These are phyloP conservation scores for Populus simonii DNA, from an alignment of 345 rosid genomes.

Conservation along the genomic window DNA sequence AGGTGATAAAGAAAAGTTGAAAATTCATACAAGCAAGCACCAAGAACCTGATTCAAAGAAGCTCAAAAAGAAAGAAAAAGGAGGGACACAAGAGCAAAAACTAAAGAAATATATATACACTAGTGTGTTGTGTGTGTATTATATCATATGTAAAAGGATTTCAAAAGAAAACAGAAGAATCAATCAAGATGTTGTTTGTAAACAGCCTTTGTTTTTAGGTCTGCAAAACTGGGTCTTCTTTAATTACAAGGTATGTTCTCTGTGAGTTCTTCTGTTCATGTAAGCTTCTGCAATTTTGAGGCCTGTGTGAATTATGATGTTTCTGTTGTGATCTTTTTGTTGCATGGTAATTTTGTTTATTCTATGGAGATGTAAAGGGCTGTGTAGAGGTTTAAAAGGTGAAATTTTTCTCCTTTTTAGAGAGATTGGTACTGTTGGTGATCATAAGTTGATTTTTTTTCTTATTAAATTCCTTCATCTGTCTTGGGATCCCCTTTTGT, in stretches of 20 bases:
- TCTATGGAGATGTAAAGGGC: slow-evolving; percentile 5
- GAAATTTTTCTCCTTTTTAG: neutral
- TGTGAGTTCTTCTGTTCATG: neutral
- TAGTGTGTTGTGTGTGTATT: neutral
- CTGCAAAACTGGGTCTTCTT: slow-evolving; percentile 24
- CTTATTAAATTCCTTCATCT: slow-evolving; percentile 15
- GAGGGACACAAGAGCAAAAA: neutral
- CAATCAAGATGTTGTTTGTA: slow-evolving; percentile 11
- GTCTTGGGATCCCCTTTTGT: slow-evolving; percentile 26
- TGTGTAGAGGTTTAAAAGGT: slow-evolving; percentile 17
- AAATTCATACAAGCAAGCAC: slow-evolving; percentile 13
- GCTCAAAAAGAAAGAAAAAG: neutral
- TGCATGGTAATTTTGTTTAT: slow-evolving; percentile 17
- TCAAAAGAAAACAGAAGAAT: neutral
- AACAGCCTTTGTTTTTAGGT: slow-evolving; percentile 3
- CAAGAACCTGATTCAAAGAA: slow-evolving; percentile 28
- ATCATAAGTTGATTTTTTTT: slow-evolving; percentile 23
- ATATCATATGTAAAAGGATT: neutral
- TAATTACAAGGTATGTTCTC: neutral
- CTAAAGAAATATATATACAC: neutral
- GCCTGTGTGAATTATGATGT: slow-evolving; percentile 19
- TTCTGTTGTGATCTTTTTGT: slow-evolving; percentile 2
- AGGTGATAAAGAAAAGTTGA: slow-evolving; percentile 13
- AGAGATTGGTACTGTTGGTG: slow-evolving; percentile 3
- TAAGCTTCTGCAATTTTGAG: neutral